Evolutionary conservation across 129 eudicot species (phyloP).

Genomic region (Pittosporum tobira): DNA sequence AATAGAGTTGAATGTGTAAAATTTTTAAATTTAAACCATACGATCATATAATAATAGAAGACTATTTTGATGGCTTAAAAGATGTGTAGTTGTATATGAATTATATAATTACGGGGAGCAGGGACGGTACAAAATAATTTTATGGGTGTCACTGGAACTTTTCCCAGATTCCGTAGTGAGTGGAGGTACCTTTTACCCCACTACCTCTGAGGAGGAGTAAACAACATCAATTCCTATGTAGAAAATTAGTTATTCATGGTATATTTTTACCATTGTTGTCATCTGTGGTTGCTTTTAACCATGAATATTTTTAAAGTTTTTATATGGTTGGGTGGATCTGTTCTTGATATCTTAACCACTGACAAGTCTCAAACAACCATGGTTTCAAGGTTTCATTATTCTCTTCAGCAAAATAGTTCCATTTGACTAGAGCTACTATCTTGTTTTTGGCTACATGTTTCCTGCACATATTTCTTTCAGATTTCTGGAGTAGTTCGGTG

Average conservation of each 20-base stretch:
- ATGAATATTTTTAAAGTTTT: constrained; percentile 20
- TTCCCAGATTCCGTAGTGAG: constrained; percentile 47
- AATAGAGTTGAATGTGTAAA: too few species aligned
- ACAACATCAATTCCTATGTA: constrained; percentile 28
- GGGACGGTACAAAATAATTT: constrained; percentile 15
- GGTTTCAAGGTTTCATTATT: constrained; percentile 44
- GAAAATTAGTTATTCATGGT: not conserved
- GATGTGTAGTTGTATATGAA: too few species aligned
- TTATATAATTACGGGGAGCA: constrained; percentile 20
- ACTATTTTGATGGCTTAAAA: too few species aligned
- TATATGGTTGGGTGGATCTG: constrained; percentile 46
- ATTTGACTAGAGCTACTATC: constrained; percentile 10
- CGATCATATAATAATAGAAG: too few species aligned
- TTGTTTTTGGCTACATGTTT: not conserved
- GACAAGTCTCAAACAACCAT: constrained; percentile 42
- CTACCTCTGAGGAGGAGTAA: constrained; percentile 20
- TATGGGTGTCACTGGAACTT: constrained; percentile 30
- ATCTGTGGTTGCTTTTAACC: constrained; percentile 26
- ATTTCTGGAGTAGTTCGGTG: not conserved
- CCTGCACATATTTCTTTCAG: not conserved
- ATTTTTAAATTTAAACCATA: too few species aligned
- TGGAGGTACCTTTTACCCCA: constrained; percentile 14
- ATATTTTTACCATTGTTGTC: constrained; percentile 25
- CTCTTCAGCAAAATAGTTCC: constrained; percentile 23
- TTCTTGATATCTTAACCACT: constrained; percentile 25